phyloP scores from a whole-genome alignment of 192 early-diverging fungal species.

The Gigaspora rosea region DNA sequence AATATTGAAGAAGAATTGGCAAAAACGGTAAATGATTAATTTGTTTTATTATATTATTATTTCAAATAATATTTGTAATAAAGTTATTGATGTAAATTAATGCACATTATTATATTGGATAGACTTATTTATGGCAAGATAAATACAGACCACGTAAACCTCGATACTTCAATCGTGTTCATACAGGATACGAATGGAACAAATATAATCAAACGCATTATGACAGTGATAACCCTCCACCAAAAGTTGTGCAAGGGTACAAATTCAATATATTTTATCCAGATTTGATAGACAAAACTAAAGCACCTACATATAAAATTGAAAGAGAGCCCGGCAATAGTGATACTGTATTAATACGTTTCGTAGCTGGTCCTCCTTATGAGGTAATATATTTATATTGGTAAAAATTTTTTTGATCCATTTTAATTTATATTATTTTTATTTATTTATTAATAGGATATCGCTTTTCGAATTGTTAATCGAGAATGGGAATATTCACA shows the following conservation, averaged over 20 bases:
- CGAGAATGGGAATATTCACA: constrained; percentile 95
- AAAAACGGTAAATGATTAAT: constrained; percentile 45
- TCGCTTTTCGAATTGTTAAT: constrained; percentile 95
- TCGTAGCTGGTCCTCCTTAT: constrained; percentile 94
- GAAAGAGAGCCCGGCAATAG: constrained; percentile 70
- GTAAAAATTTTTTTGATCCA: not conserved
- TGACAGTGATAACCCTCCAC: constrained; percentile 95
- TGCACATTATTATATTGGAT: not conserved
- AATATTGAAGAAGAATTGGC: constrained; percentile 72
- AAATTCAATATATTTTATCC: constrained; percentile 99
- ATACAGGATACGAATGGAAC: constrained; percentile 99
- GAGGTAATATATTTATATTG: constrained; percentile 47
- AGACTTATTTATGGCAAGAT: constrained; percentile 84
- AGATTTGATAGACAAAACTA: constrained; percentile 90
- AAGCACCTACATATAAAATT: constrained; percentile 87
- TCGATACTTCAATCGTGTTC: constrained; percentile 94
- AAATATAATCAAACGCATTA: constrained; percentile 99
- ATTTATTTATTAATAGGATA: constrained; percentile 62
- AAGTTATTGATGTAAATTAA: not conserved
- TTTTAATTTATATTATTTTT: not conserved
- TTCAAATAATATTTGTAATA: not conserved
- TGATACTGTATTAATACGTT: constrained; percentile 87
- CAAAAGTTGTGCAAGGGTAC: constrained; percentile 96
- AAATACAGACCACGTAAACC: constrained; percentile 96
- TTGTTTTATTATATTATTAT: not conserved